Evolutionary conservation across 2,329 filamentous ascomycete genomes (phyloP), one percentile per base, ranked within the genome.

Genomic region (Venturia carpophila): DNA sequence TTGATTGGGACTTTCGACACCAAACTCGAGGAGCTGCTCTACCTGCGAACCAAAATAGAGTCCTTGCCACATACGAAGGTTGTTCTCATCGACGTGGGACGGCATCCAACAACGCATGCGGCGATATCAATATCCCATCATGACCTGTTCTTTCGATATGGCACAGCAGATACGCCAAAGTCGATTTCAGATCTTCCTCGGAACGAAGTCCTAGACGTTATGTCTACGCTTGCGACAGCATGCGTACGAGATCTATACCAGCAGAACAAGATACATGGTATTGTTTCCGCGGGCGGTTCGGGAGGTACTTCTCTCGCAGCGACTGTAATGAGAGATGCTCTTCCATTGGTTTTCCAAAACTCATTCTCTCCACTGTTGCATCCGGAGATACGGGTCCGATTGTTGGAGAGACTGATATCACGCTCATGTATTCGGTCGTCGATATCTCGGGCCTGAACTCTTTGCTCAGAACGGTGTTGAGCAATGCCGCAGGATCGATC

Each of bases 381-480:
- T 87, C 84, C 41, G 86, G 87, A 2, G 84, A 90, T 67, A 84
- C 85, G 1, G 80, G 80, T 0, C 82, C 83, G 0, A 83, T 88
- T n/a, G 78, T 90, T 1, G 86, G 83, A 49, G 87, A 89, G 72
- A 84, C 83, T 0, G 88, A 90, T 68, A 86, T 90, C 60, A 83
- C 82, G 0, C 80, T 90, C 75, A 87, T 89, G 83, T 87, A 89
- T 69, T 86, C 82, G 19, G 85, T 90, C 1, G 87, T 90, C 17
- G 88, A 91, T 66, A 81, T 90, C 62, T 85, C 87, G 1, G 88
- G 88, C 0, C 72, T 83, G 11, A 90, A 90, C 67, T 74, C 79
- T 1, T 75, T 90, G 3, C 73, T 90, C 17, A 78, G 78, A 7
- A 76, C 77, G 1, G 80, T 90, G 0, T 72, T 90, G 7, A 74